Evolutionary conservation across 148 eudicot genomes (phyloP), one percentile per base, ranked within the genome.

Genomic region (Arbutus unedo): DNA sequence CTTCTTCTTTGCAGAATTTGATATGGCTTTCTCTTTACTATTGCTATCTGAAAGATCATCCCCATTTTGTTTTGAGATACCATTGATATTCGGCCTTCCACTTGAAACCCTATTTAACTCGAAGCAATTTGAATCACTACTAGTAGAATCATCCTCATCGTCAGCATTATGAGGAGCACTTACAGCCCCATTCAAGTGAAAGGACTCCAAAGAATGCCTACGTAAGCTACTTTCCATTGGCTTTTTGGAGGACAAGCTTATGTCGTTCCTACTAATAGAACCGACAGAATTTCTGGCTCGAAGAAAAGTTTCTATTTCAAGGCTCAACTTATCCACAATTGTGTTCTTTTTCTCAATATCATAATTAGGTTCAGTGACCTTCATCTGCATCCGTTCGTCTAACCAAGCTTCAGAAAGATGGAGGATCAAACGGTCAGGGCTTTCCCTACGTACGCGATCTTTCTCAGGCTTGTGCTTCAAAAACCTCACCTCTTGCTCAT

Each of bases 331-430:
- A 44, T 96, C 97, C 11, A 88, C 90, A 70, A 90, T 82, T 79
- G 85, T 87, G 71, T 83, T 77, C 75, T 90, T 88, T 73, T 89
- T 89, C 23, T 84, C 81, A 80, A 67, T 50, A 79, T 83, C 89
- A 85, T 74, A 55, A 21, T 54, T 38, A 56, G 77, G 19, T 81
- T 87, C 89, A 54, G 81, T 85, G 38, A 89, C 64, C 82, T 91
- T 90, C 93, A 90, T 90, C 66, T 93, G 98, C 84, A 89, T 84
- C 53, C 98, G 85, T 66, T 93, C 99, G 80, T 96, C 98, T 66
- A 96, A 82, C 97, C 98, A 94, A n/a, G 95, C 93, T 89, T 94
- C 98, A 2, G 97, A 94, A 45, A 94, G 86, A 84, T 93, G 98
- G 54, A 96, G 91, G 78, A 91, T 88, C 76, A 94, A 84, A 57